Evolutionary conservation across 2,329 filamentous ascomycete species (phyloP).

Genomic region (Fusarium virguliforme): DNA sequence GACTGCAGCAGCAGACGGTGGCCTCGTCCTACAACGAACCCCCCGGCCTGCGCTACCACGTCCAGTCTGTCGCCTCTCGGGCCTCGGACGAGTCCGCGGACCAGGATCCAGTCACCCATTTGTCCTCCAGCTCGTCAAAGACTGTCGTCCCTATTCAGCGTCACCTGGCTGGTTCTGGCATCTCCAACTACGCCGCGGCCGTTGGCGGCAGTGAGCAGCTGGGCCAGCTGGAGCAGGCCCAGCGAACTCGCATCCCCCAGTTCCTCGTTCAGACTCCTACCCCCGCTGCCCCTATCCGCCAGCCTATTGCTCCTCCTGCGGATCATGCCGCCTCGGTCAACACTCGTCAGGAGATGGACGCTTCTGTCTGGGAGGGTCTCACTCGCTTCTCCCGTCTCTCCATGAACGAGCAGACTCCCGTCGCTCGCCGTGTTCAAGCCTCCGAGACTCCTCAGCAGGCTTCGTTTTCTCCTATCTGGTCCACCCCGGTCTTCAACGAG

Average conservation of each 20-base stretch:
- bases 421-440: background rate
- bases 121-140: background rate
- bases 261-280: background rate
- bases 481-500: conserved; percentile 18
- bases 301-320: background rate
- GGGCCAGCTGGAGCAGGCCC: conserved; percentile 1
- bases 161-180: background rate
- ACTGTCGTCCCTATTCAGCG: conserved; percentile 3
- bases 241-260: background rate
- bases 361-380: conserved; percentile 33
- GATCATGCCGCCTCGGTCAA: background rate
- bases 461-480: background rate
- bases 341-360: background rate
- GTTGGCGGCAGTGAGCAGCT: background rate
- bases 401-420: conserved; percentile 7
- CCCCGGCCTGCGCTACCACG: background rate
- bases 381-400: conserved; percentile 17
- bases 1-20: too few species aligned
- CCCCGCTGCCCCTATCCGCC: background rate
- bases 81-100: too few species aligned
- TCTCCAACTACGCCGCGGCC: background rate
- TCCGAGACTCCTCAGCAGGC: conserved; percentile 1
- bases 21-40: background rate
- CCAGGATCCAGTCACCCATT: background rate
- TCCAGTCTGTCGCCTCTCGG: too few species aligned